Conservation (phyloP, 1,284 basidiomycete species). For the Naganishia cerealis region DNA sequence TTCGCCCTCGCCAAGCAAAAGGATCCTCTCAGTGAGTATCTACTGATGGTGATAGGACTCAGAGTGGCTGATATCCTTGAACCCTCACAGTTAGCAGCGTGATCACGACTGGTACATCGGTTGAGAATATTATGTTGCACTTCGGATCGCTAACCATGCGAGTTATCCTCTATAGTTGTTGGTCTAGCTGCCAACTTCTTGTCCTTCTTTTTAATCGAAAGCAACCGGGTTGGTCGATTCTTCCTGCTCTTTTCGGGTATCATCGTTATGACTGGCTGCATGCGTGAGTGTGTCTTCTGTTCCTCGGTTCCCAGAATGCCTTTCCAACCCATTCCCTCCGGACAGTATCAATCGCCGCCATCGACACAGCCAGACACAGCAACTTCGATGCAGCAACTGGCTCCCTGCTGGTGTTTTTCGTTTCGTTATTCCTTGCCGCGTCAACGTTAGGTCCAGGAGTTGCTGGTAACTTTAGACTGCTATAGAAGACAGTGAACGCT, state of each 20-base stretch:
- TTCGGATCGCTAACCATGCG: not conserved
- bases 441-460: conserved; percentile 36
- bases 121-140: not conserved
- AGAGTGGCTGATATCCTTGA: not conserved
- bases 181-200: conserved; percentile 34
- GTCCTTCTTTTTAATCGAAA: conserved; percentile 38
- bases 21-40: conserved; percentile 24
- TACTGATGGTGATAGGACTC: not conserved
- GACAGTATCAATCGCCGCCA: conserved; percentile 27
- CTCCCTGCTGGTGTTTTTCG: conserved; percentile 32
- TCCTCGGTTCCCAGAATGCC: too few relatives aligned
- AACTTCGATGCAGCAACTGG: conserved; percentile 26
- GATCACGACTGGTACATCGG: conserved; percentile 29
- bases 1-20: conserved; percentile 36
- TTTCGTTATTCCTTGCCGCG: conserved; percentile 33
- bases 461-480: not conserved
- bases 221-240: conserved; percentile 34
- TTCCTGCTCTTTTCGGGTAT: conserved; percentile 35
- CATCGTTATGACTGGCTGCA: conserved; percentile 35
- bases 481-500: not conserved
- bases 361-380: conserved; percentile 24
- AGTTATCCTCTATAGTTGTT: conserved; percentile 8
- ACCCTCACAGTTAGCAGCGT: conserved; percentile 24
- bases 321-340: too few relatives aligned
- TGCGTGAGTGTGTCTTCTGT: conserved; percentile 27